phyloP scores from a whole-genome alignment of 164 flowering plant genomes.

The Magnolia kwangsiensis region DNA sequence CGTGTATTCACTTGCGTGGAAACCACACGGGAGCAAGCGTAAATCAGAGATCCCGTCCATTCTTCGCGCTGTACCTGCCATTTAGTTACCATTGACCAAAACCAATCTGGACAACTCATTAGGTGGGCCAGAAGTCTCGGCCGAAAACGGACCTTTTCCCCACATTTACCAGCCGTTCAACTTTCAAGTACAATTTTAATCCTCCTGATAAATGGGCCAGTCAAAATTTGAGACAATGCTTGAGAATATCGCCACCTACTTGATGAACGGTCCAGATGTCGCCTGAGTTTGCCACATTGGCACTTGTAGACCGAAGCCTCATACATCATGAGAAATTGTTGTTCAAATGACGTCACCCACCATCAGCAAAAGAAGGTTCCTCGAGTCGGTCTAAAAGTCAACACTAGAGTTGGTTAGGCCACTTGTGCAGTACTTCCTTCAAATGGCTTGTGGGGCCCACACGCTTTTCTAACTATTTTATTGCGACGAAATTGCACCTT shows the following conservation, averaged over 20 bases:
- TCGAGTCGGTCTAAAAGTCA: conserved; percentile 8
- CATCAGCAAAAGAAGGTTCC: conserved; percentile 6
- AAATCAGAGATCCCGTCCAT: too few species aligned
- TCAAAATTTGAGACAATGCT: neutral
- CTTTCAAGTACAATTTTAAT: neutral
- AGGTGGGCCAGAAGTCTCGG: too few species aligned
- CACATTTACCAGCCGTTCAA: too few species aligned
- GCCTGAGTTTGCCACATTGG: neutral
- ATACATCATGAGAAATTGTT: neutral
- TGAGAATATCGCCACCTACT: neutral
- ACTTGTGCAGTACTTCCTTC: neutral
- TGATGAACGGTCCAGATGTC: neutral
- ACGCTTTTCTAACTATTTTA: neutral
- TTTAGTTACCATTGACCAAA: too few species aligned
- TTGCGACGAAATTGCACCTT: neutral
- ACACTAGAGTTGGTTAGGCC: conserved; percentile 10
- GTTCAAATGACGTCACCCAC: neutral
- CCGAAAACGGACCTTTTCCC: too few species aligned
- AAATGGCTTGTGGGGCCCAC: conserved; percentile 3
- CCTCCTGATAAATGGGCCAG: neutral
- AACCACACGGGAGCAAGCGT: too few species aligned
- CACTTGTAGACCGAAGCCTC: neutral
- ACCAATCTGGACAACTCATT: too few species aligned
- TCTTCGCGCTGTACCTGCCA: too few species aligned
- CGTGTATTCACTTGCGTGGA: too few species aligned